Base-by-base conservation (phyloP, 192 early-diverging fungal genomes). In the Backusella sp. region DNA sequence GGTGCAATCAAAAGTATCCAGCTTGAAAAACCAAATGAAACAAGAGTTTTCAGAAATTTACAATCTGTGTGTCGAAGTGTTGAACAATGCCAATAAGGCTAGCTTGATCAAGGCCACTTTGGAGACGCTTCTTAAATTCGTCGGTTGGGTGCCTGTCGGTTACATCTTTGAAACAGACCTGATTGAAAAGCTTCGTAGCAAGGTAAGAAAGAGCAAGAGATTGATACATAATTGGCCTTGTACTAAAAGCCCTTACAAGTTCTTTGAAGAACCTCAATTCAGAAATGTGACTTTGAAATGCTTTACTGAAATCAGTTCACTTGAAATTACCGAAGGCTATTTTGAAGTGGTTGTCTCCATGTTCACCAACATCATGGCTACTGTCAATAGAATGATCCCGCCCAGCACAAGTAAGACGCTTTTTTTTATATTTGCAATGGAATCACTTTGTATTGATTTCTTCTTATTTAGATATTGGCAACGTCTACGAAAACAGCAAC, bases 91-190 rank as follows among this genome's bases (percentile, higher is more conserved):
- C 9, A 88, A 88, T 66, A 95, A 98, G 80, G 89, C 95, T 17
- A 92, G 91, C 37, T 86, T 99, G 70, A 96, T 99, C 72, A 88
- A 84, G 69, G 96, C 96, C 7, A 99, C 98, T 1, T 80, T 99
- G 34, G 92, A 98, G 77, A 98, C 97, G 0, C 86, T 99, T n/a
- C 84, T 97, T 65, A 91, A 94, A 72, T 99, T 98, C 85, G 85
- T 99, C 71, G 95, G 93, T 87, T 99, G 98, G 98, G 95, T 99
- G 79, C 97, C 97, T 32, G 89, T 98, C 34, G 98, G 97, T 35
- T 99, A 97, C 79, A 96, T 98, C 68, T 99, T 99, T 79, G 96
- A 99, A 83, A 98, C 93, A 30, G 90, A 93, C 77, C 79, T 99
- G 41, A 97, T 99, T 65, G 90, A 88, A 73, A 92, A 90, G 65